Evolutionary conservation across 208 protist genomes (phyloP), one percentile per base, ranked within the genome.

Genomic region (Trypanosoma boissoni): DNA sequence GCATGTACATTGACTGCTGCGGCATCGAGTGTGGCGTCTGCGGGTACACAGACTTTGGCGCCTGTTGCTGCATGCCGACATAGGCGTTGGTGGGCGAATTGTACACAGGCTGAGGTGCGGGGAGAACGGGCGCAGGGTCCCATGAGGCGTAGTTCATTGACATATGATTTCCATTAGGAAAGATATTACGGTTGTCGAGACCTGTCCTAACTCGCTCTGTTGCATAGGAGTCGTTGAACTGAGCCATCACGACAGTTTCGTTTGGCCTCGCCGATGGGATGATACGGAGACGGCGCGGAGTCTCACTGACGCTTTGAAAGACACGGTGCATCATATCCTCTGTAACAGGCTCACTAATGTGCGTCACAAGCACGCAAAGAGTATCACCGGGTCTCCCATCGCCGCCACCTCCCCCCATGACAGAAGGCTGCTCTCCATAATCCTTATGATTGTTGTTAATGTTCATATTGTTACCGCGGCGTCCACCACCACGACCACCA

Each of bases 101-200:
- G 12, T 39, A 39, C 6, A 39, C 46, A 1, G 49, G 9, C n/a
- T 36, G 41, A 14, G 64, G 58, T n/a, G 63, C 63, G 3, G 65
- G 62, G 7, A 72, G 50, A 9, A 62, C 55, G 16, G 51, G 56
- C 8, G 69, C 34, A 28, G 67, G 57, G n/a, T 68, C 58, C 60
- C 45, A 75, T 16, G 48, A 42, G 21, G 69, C 63, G 72, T 86
- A 95, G 52, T 34, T 68, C 57, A 95, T 92, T 12, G 59, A 39
- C 88, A 95, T 92, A 49, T 83, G 88, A 64, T 95, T 92, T 21
- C 80, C 76, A 72, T 92, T 82, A 59, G 88, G 87, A 71, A 86
- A 95, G 61, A 95, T 95, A 69, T 90, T 88, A 44, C 79, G 84
- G 67, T 84, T 80, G 69, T 92, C 91, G 16, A 91, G 72, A 37